phyloP scores from a whole-genome alignment of 108 stramenopile species.

The Aurantiochytrium sp. region DNA sequence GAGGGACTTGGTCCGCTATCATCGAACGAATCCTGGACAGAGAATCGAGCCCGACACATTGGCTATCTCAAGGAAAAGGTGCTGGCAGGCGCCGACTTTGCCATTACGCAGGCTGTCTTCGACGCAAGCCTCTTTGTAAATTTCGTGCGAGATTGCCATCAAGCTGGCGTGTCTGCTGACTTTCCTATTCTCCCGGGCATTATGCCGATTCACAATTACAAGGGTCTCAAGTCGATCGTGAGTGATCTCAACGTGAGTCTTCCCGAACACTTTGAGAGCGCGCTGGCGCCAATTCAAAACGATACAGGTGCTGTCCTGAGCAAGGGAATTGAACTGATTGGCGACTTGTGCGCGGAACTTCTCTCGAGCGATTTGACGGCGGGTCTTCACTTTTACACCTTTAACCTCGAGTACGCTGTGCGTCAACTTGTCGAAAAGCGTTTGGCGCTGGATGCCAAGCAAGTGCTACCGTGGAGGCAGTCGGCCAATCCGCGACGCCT shows the following conservation, averaged over 20 bases:
- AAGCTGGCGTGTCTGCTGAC: conserved; percentile 62
- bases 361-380: conserved; percentile 45
- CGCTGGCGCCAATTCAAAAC: conserved; percentile 54
- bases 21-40: not conserved
- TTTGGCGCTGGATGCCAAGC: not conserved
- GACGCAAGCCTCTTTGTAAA: conserved; percentile 64
- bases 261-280: conserved; percentile 30
- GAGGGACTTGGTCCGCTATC: conserved; percentile 47
- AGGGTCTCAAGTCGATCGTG: conserved; percentile 65
- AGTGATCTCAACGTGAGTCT: conserved; percentile 62
- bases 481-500: conserved; percentile 58
- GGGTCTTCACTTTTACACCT: conserved; percentile 89
- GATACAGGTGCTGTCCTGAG: conserved; percentile 79
- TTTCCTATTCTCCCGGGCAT: conserved; percentile 85
- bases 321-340: conserved; percentile 72
- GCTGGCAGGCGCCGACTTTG: conserved; percentile 83
- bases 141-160: conserved; percentile 68
- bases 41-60: conserved; percentile 38
- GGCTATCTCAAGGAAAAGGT: conserved; percentile 78
- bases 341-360: conserved; percentile 66
- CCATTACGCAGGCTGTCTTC: conserved; percentile 88
- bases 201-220: conserved; percentile 80
- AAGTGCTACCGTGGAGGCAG: conserved; percentile 65
- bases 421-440: conserved; percentile 49
- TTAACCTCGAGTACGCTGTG: conserved; percentile 80